These are phyloP conservation scores for Blastobotrys buckinghamii DNA, from an alignment of 1,139 yeast genomes.

Conservation along the genomic window DNA sequence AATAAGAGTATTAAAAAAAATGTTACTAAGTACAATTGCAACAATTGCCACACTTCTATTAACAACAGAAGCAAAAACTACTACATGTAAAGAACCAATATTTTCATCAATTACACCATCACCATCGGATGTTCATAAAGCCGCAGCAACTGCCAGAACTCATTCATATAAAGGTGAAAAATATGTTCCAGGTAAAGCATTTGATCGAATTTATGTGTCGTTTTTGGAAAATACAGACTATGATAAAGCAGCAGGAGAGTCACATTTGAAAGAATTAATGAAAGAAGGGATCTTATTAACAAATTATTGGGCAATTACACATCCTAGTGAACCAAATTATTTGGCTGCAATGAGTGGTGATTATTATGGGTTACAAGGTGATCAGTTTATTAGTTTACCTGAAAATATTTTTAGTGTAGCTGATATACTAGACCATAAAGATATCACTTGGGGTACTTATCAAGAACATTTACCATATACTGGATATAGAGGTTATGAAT, in stretches of 20 bases:
- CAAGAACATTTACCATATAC: constrained; percentile 46
- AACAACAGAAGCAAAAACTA: too few species aligned
- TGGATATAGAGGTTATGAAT: constrained; percentile 44
- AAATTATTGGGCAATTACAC: constrained; percentile 46
- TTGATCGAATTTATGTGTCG: constrained; percentile 40
- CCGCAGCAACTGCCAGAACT: constrained; percentile 38
- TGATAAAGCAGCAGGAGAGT: constrained; percentile 43
- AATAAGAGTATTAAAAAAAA: too few species aligned
- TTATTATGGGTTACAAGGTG: constrained; percentile 42
- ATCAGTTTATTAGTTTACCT: constrained; percentile 40
- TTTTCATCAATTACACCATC: constrained; percentile 5
- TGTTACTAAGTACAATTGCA: too few species aligned
- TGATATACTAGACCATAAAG: constrained; percentile 40
- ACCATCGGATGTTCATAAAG: constrained; percentile 14
- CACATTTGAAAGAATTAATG: constrained; percentile 38
- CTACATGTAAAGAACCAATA: not conserved
- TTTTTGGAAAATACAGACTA: constrained; percentile 48
- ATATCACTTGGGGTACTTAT: constrained; percentile 47
- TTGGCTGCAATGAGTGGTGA: constrained; percentile 45
- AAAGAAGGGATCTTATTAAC: constrained; percentile 40
- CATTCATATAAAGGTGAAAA: constrained; percentile 29
- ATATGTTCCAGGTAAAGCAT: constrained; percentile 38
- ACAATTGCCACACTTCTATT: too few species aligned
- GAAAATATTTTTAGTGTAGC: constrained; percentile 41
- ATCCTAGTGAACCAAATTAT: constrained; percentile 50